Conservation (phyloP, 371 early-diverging fungal species). For the Scutellospora calospora region DNA sequence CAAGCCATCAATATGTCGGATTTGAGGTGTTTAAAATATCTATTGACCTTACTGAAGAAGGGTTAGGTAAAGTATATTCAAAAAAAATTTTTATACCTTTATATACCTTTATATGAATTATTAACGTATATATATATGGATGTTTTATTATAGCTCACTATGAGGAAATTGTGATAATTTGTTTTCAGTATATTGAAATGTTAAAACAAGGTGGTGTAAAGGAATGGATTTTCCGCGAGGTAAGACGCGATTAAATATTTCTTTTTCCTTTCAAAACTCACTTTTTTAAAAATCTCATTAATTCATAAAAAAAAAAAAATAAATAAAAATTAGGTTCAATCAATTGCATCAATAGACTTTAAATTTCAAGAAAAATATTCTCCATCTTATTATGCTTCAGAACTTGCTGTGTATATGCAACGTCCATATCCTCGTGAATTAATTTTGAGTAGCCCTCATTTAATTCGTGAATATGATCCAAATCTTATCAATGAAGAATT, state of each 20-base stretch:
- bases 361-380: conserved; percentile 86
- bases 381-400: conserved; percentile 65
- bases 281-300: not conserved
- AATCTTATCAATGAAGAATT: conserved; percentile 65
- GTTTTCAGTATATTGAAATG: conserved; percentile 91
- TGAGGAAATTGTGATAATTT: conserved; percentile 76
- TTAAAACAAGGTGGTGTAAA: conserved; percentile 74
- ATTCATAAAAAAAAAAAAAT: too few relatives aligned
- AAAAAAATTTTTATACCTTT: too few relatives aligned
- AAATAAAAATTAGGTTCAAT: conserved; percentile 54
- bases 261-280: not conserved
- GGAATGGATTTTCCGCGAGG: conserved; percentile 83
- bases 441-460: conserved; percentile 73
- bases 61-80: conserved; percentile 62
- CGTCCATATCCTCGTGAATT: conserved; percentile 71
- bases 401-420: conserved; percentile 67
- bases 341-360: conserved; percentile 76
- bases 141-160: conserved; percentile 60
- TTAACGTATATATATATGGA: not conserved
- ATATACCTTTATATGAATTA: too few relatives aligned
- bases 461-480: conserved; percentile 71
- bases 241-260: conserved; percentile 35
- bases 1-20: conserved; percentile 53
- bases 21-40: conserved; percentile 86
- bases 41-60: conserved; percentile 85